Evolutionary conservation across 495 filamentous ascomycete species (phyloP), one percentile per base, ranked within the genome.

Genomic region (Penicillium angulare): DNA sequence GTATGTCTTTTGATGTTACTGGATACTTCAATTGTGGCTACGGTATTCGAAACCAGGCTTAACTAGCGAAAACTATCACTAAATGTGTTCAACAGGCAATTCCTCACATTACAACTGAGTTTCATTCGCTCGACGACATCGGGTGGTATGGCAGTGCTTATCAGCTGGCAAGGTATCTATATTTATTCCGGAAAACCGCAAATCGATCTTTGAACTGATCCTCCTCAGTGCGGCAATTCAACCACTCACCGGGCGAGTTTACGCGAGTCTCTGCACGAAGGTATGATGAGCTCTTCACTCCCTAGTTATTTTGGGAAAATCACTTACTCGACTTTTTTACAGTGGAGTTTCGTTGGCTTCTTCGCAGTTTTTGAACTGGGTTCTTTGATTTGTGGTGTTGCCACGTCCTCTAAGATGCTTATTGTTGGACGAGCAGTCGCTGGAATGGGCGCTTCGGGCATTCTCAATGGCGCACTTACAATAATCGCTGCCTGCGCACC

Each of bases 401-500:
- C 89, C 2, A 81, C 84, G 7, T 82, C 69, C 46, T 88, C 82
- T 7, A 70, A 73, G 4, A 75, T 80, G 15, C 75, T 92, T 23
- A 91, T 92, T 52, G 59, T 90, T 45, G 89, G 89, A 3, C 79
- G 89, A 33, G 88, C 89, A 18, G 71, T 92, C 32, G 84, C 87
- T 21, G 89, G 89, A 16, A 59, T 89, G 15, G 89, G 88, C 4
- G 75, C 52, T 2, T 51, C 60, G 4, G 90, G 88, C 33, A 83
- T 93, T 47, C 88, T 87, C 63, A 82, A 82, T 2, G 90, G 90
- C 5, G 81, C 82, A 0, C 70, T 91, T 31, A 76, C 87, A 33
- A 89, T 92, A 56, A 73, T 92, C 12, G 43, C 56, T 1, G 76
- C 48, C 60, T 79, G 77, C 5, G 80, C 90, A 0, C 86, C 88